phyloP scores from a whole-genome alignment of 371 early-diverging fungal species.

The Rhizomucor miehei region DNA sequence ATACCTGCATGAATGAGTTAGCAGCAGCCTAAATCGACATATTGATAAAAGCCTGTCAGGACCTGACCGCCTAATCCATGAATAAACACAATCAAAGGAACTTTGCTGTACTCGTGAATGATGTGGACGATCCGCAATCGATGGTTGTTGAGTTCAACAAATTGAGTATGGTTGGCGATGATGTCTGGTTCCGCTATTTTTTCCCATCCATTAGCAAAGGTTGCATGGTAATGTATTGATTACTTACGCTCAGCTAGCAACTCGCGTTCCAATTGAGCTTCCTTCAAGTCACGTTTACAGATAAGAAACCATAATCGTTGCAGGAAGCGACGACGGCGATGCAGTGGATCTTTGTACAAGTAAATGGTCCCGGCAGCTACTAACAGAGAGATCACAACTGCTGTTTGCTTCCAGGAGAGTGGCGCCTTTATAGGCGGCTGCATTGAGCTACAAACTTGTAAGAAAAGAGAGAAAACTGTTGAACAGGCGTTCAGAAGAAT shows the following conservation, averaged over 20 bases:
- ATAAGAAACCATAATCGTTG: conserved; percentile 33
- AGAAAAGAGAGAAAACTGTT: not conserved
- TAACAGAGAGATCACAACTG: conserved; percentile 7
- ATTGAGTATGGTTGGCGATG: conserved; percentile 50
- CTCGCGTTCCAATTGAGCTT: conserved; percentile 33
- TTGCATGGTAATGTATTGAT: not conserved
- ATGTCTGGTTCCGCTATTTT: conserved; percentile 37
- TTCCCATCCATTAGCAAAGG: not conserved
- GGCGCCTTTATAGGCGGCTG: conserved; percentile 7
- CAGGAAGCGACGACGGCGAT: conserved; percentile 17
- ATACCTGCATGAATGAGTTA: conserved; percentile 31
- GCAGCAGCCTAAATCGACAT: not conserved
- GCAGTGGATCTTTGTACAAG: conserved; percentile 19
- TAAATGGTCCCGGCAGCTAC: conserved; percentile 13
- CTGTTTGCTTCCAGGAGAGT: conserved; percentile 2
- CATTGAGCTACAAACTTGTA: not conserved
- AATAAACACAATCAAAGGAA: conserved; percentile 67
- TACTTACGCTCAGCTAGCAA: conserved; percentile 28
- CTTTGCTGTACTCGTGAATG: conserved; percentile 62
- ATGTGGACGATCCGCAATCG: conserved; percentile 63
- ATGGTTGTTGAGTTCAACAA: conserved; percentile 55
- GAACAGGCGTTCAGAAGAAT: not conserved
- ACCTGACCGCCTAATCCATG: conserved; percentile 77
- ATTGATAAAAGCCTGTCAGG: conserved; percentile 10
- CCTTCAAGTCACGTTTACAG: conserved; percentile 32